Evolutionary conservation across 441 rosid species (phyloP).

Genomic region (Eutrema salsugineum): DNA sequence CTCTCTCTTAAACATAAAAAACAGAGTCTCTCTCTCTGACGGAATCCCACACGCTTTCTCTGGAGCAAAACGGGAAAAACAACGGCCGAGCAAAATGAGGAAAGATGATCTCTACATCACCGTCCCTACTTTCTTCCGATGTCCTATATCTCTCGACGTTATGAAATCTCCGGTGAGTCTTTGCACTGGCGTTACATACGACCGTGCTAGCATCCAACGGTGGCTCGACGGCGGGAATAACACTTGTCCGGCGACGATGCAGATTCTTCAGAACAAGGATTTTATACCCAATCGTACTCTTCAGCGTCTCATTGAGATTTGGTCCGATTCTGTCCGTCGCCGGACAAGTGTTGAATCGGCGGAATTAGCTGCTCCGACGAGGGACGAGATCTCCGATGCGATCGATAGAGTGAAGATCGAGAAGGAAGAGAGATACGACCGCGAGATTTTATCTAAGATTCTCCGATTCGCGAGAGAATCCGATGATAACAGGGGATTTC

Average conservation of each 20-base stretch:
- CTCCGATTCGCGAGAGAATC: slow-evolving; percentile 47
- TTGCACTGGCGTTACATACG: slow-evolving; percentile 89
- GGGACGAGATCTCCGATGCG: slow-evolving; percentile 36
- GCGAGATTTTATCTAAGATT: slow-evolving; percentile 35
- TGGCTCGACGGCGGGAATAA: slow-evolving; percentile 88
- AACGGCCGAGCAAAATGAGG: slow-evolving; percentile 50
- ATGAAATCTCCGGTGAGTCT: slow-evolving; percentile 95
- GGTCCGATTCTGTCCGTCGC: slow-evolving; percentile 54
- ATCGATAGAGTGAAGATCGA: slow-evolving; percentile 35
- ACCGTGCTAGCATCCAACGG: slow-evolving; percentile 78
- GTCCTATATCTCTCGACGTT: slow-evolving; percentile 87
- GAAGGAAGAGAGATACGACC: slow-evolving; percentile 15
- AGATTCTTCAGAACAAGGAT: slow-evolving; percentile 64
- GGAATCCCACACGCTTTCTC: slow-evolving; percentile 26
- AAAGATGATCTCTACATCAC: slow-evolving; percentile 70
- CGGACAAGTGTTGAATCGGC: slow-evolving; percentile 21
- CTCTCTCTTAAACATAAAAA: slow-evolving; percentile 11
- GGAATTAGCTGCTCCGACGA: slow-evolving; percentile 31
- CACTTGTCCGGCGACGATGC: slow-evolving; percentile 97
- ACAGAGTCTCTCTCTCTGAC: slow-evolving; percentile 20
- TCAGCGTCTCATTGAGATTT: slow-evolving; percentile 72
- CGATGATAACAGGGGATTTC: slow-evolving; percentile 53
- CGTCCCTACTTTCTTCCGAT: slow-evolving; percentile 73
- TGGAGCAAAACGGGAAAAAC: slow-evolving; percentile 33
- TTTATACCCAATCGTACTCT: slow-evolving; percentile 77